Conservation (phyloP, 202 grass and related monocot genomes). For the Bolboschoenoplectus hybrid region DNA sequence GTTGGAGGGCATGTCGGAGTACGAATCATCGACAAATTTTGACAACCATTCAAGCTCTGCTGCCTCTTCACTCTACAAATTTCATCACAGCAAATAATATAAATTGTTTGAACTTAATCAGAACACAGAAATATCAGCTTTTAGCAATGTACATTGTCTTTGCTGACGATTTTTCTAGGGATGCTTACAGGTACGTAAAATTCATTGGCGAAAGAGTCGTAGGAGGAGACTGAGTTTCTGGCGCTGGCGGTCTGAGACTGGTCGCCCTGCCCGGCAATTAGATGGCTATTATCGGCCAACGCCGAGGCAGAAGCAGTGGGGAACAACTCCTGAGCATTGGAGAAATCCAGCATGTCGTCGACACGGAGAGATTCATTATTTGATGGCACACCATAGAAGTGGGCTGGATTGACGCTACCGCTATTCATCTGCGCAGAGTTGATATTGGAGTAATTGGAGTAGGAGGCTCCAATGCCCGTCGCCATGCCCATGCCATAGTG, state of each 20-base stretch:
- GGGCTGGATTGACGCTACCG: conserved; percentile 34
- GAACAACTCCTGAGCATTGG: conserved; percentile 73
- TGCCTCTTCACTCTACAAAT: conserved; percentile 78
- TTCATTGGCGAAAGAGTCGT: conserved; percentile 80
- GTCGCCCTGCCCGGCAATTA: conserved; percentile 38
- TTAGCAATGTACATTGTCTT: conserved; percentile 14
- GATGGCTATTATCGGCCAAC: conserved; percentile 33
- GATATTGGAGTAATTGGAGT: conserved; percentile 45
- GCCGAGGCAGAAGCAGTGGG: conserved; percentile 35
- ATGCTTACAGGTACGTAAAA: conserved; percentile 90
- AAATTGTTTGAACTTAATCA: conserved; percentile 10
- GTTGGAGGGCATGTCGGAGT: conserved; percentile 83
- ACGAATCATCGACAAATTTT: conserved; percentile 97
- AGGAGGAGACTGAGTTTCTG: conserved; percentile 38
- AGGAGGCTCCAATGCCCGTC: conserved; percentile 42
- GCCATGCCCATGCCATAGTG: conserved; percentile 71
- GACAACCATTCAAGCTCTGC: conserved; percentile 98
- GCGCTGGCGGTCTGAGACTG: conserved; percentile 44
- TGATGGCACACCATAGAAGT: conserved; percentile 66
- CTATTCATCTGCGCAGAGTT: conserved; percentile 43
- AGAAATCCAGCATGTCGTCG: conserved; percentile 79
- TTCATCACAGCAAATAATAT: conserved; percentile 11
- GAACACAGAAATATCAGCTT: background rate
- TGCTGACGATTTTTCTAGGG: background rate
- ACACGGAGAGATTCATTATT: conserved; percentile 60